Conservation (phyloP, 176 grass and related monocot species). For the Pontederia paniculata region DNA sequence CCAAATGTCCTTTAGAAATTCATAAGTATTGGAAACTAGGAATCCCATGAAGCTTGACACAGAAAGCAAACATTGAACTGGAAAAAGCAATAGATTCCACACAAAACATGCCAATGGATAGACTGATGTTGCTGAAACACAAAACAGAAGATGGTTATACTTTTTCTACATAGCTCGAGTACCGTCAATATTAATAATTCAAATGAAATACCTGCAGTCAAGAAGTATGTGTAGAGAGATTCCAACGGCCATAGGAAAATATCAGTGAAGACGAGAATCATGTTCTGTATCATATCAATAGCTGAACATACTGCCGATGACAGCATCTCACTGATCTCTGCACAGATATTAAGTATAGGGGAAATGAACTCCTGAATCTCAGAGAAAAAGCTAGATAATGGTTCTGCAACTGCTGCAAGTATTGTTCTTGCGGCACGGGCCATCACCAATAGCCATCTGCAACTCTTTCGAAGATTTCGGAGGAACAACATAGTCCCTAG, state of each 20-base stretch:
- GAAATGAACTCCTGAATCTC: constrained; percentile 17
- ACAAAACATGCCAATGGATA: constrained; percentile 24
- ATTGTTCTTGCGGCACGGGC: constrained; percentile 11
- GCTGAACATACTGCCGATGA: not conserved
- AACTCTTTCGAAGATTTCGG: constrained; percentile 42
- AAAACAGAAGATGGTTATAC: constrained; percentile 9
- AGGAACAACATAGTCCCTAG: constrained; percentile 89
- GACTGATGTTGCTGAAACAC: constrained; percentile 14
- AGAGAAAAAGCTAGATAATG: constrained; percentile 20
- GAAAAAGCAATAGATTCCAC: constrained; percentile 34
- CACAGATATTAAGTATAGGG: constrained; percentile 6
- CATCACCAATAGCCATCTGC: constrained; percentile 31
- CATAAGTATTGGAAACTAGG: constrained; percentile 33
- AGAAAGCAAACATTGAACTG: constrained; percentile 12
- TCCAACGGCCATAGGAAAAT: constrained; percentile 38
- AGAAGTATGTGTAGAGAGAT: constrained; percentile 14
- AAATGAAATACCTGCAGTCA: constrained; percentile 11
- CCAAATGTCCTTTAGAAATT: constrained; percentile 49
- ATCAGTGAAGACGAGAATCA: constrained; percentile 33
- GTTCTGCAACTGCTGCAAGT: constrained; percentile 17
- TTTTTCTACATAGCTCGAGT: not conserved
- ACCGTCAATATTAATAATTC: not conserved
- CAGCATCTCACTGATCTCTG: not conserved
- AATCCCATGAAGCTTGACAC: constrained; percentile 28
- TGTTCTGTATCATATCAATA: constrained; percentile 8